Percentiles rank a stretch among this genome's conserved stretches.
These are phyloP conservation scores for Wakefieldia striispora DNA, from an alignment of 768 basidiomycete genomes.

Conservation along the genomic window DNA sequence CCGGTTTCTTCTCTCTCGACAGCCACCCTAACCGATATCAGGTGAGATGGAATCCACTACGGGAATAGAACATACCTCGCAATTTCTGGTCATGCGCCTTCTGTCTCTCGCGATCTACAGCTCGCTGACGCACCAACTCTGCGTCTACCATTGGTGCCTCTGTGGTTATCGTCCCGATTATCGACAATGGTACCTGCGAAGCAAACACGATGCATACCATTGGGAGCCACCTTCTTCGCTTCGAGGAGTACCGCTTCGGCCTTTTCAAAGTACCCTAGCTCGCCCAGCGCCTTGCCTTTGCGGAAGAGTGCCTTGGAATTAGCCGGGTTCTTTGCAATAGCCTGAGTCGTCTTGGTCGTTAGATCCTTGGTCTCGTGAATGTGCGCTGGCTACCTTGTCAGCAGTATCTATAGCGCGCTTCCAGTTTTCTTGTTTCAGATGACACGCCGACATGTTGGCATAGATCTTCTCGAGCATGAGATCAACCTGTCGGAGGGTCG, in stretches of 20 bases:
- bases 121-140: conserved; percentile 61
- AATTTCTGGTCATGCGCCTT: conserved; percentile 65
- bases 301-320: conserved; percentile 81
- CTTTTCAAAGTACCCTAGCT: conserved; percentile 74
- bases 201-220: conserved; percentile 39
- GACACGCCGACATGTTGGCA: conserved; percentile 82
- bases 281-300: conserved; percentile 76
- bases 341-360: conserved; percentile 39
- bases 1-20: conserved; percentile 30
- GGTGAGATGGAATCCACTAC: conserved; percentile 1
- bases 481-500: conserved; percentile 52
- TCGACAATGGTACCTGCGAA: neutral
- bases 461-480: conserved; percentile 78
- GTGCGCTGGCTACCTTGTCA: conserved; percentile 52
- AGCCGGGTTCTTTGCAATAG: conserved; percentile 67
- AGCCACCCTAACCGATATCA: conserved; percentile 27
- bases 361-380: neutral
- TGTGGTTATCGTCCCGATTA: conserved; percentile 23
- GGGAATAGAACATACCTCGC: conserved; percentile 48
- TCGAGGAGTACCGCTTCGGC: conserved; percentile 65
- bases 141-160: conserved; percentile 59
- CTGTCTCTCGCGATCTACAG: conserved; percentile 65
- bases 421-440: conserved; percentile 80
- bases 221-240: conserved; percentile 58
- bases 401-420: conserved; percentile 77